phyloP scores from a whole-genome alignment of 768 basidiomycete genomes.

The Stropharia rugosoannulata region DNA sequence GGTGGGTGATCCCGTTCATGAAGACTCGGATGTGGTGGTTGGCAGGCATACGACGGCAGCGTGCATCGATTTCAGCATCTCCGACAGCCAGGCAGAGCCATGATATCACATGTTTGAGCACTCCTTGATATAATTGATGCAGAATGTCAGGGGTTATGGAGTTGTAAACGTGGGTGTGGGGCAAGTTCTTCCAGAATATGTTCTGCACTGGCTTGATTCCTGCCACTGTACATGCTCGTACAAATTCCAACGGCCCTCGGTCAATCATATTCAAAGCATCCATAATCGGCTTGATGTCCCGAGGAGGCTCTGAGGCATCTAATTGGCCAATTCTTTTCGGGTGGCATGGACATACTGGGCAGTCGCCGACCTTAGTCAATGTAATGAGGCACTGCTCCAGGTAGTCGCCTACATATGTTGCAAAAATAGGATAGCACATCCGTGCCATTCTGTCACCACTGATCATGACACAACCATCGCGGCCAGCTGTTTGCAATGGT shows the following conservation, averaged over 20 bases:
- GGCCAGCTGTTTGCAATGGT: too few species aligned
- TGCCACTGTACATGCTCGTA: too few species aligned
- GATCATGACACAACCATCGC: too few species aligned
- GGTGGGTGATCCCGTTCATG: constrained; percentile 34
- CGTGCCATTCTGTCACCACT: too few species aligned
- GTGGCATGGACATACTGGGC: background rate
- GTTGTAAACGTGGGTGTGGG: constrained; percentile 8
- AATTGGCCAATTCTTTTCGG: background rate
- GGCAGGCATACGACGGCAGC: constrained; percentile 29
- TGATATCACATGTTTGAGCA: constrained; percentile 12
- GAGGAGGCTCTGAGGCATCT: background rate
- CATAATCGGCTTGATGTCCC: background rate
- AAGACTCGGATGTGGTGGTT: constrained; percentile 32
- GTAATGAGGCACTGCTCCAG: too few species aligned
- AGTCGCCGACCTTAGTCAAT: too few species aligned
- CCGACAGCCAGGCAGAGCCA: constrained; percentile 4
- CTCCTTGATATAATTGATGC: constrained; percentile 16
- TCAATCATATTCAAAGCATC: background rate
- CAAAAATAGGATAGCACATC: too few species aligned
- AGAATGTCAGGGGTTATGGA: constrained; percentile 16
- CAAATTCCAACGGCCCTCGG: too few species aligned
- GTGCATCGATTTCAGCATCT: constrained; percentile 14
- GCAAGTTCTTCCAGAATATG: constrained; percentile 15
- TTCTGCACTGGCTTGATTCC: constrained; percentile 4
- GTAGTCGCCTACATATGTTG: too few species aligned